Percentiles rank a stretch among this genome's conserved stretches.
phyloP scores from a whole-genome alignment of 805 yeast species.

The Schwanniomyces yamadae region DNA sequence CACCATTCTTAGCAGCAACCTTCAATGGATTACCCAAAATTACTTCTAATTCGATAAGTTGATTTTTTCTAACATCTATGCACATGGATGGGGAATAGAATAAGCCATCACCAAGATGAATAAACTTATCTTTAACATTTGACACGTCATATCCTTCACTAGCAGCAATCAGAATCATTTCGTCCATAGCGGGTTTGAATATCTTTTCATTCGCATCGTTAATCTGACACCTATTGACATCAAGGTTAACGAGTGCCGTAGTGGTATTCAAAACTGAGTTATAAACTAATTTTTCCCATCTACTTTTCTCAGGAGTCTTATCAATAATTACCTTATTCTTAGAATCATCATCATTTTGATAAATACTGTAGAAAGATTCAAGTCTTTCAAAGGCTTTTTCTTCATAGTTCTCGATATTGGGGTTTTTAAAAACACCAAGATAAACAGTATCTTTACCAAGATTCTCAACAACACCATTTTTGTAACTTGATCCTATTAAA shows the following conservation, averaged over 20 bases:
- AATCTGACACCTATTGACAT: constrained; percentile 37
- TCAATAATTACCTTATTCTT: constrained; percentile 27
- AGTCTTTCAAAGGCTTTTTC: constrained; percentile 12
- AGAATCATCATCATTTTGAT: constrained; percentile 24
- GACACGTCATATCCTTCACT: constrained; percentile 63
- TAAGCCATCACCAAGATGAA: constrained; percentile 48
- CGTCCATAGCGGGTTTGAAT: constrained; percentile 62
- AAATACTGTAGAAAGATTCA: constrained; percentile 24
- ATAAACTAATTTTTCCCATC: constrained; percentile 42
- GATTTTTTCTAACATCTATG: constrained; percentile 36
- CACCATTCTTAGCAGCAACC: constrained; percentile 38
- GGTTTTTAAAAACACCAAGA: constrained; percentile 21
- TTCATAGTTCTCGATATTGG: constrained; percentile 6
- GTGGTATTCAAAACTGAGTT: constrained; percentile 36
- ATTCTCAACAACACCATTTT: constrained; percentile 19
- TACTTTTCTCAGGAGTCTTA: constrained; percentile 26
- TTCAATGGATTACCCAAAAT: constrained; percentile 40
- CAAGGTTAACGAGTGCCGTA: constrained; percentile 33
- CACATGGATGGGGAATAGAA: constrained; percentile 44
- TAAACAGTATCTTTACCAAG: constrained; percentile 19
- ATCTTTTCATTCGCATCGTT: constrained; percentile 28
- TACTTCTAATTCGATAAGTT: constrained; percentile 39
- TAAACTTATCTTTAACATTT: constrained; percentile 35
- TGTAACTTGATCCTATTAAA: constrained; percentile 34
- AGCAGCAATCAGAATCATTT: constrained; percentile 62